Conservation (phyloP, 306 rosid species). For the Prunus mira region DNA sequence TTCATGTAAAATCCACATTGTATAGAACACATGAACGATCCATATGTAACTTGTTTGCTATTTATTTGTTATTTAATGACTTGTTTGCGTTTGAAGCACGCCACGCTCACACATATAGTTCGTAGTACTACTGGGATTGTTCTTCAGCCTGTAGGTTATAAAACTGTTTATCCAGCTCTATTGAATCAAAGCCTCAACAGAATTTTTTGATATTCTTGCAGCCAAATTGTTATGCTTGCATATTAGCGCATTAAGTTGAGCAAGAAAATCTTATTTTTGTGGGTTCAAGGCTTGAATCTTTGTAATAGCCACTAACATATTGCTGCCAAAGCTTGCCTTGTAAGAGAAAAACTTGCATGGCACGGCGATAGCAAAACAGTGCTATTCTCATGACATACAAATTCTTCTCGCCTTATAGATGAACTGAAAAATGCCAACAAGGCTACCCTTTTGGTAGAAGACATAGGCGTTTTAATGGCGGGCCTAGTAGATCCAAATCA, state of each 20-base stretch:
- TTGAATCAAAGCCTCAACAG: background rate
- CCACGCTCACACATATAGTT: background rate
- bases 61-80: background rate
- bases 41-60: slow-evolving; percentile 1
- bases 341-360: background rate
- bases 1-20: slow-evolving; percentile 11
- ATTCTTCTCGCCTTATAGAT: background rate
- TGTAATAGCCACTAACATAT: background rate
- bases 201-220: background rate
- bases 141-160: background rate
- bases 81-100: background rate
- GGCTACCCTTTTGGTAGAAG: too few relatives aligned
- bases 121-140: background rate
- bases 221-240: background rate
- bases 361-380: too few relatives aligned
- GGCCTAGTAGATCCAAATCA: background rate
- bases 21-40: background rate
- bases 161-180: background rate
- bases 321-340: background rate
- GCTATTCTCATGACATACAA: too few relatives aligned
- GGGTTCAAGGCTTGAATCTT: background rate
- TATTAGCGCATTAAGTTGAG: background rate
- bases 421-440: background rate
- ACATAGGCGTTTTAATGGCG: background rate
- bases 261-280: background rate